A percentile compares a stretch with the other conserved stretches of the same genome.
Evolutionary conservation across 1,139 yeast species (phyloP).

Genomic region (Pichia sp.): DNA sequence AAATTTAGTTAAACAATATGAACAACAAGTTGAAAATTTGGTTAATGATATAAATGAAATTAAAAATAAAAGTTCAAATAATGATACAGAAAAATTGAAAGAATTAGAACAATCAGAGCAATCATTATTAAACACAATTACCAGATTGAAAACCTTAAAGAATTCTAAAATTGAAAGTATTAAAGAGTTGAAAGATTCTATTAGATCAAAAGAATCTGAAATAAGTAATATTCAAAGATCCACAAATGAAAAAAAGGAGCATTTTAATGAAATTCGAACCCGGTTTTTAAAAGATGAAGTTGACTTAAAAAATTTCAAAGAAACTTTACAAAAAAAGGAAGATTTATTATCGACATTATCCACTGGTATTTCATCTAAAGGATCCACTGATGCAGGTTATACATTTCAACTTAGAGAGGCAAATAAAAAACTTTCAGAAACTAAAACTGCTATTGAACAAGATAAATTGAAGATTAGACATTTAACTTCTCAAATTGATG

Average conservation of each 20-base stretch:
- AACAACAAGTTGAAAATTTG: conserved; percentile 50
- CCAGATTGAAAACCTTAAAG: conserved; percentile 59
- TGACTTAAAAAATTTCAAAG: conserved; percentile 40
- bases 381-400: conserved; percentile 77
- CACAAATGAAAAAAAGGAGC: conserved; percentile 19
- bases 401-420: conserved; percentile 64
- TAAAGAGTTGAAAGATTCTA: conserved; percentile 25
- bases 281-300: conserved; percentile 41
- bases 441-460: conserved; percentile 55
- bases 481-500: conserved; percentile 45
- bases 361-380: conserved; percentile 86
- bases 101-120: conserved; percentile 56
- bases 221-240: conserved; percentile 20
- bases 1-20: conserved; percentile 5
- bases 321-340: conserved; percentile 56
- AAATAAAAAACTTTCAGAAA: conserved; percentile 49
- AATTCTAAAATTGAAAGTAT: conserved; percentile 41
- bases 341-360: conserved; percentile 77
- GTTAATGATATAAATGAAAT: conserved; percentile 56
- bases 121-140: conserved; percentile 56
- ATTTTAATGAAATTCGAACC: conserved; percentile 25
- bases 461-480: conserved; percentile 54
- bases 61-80: conserved; percentile 49
- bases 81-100: conserved; percentile 57
- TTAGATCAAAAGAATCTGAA: conserved; percentile 14